Percentiles rank a stretch among this genome's conserved stretches.
Conservation (phyloP, 257 asterid species). For the Osmanthus fragrans region DNA sequence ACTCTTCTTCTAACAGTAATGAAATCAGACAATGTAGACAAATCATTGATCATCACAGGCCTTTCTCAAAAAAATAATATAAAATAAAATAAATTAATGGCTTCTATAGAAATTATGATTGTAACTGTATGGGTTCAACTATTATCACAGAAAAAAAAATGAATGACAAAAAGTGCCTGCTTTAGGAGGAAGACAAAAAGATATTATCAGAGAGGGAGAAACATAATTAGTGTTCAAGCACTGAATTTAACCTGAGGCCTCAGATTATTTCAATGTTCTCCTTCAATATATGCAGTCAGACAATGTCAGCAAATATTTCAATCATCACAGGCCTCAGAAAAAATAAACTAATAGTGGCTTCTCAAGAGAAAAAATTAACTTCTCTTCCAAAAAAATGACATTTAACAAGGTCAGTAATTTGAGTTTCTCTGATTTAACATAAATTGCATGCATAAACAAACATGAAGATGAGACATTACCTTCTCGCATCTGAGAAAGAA, state of each 20-base stretch:
- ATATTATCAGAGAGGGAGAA: background rate
- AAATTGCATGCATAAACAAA: background rate
- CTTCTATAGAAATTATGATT: background rate
- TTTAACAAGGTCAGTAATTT: background rate
- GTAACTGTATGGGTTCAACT: background rate
- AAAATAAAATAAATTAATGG: background rate
- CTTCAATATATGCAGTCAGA: slow-evolving; percentile 29
- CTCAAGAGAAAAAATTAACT: background rate
- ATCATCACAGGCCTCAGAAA: slow-evolving; percentile 41
- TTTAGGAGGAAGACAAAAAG: background rate
- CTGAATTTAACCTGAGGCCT: slow-evolving; percentile 23
- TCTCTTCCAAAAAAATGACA: background rate
- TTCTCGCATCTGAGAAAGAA: slow-evolving; percentile 54
- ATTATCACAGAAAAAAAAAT: background rate
- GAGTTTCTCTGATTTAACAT: background rate
- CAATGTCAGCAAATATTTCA: slow-evolving; percentile 44
- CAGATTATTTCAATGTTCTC: slow-evolving; percentile 17
- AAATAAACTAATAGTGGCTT: slow-evolving; percentile 1
- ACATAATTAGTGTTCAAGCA: background rate
- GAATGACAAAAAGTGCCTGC: background rate
- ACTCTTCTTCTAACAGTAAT: background rate
- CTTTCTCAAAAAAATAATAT: background rate
- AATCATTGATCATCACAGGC: background rate
- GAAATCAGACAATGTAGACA: slow-evolving; percentile 4
- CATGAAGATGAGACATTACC: slow-evolving; percentile 20